phyloP scores from a whole-genome alignment of 2,329 filamentous ascomycete species.

The Colletotrichum incanum region DNA sequence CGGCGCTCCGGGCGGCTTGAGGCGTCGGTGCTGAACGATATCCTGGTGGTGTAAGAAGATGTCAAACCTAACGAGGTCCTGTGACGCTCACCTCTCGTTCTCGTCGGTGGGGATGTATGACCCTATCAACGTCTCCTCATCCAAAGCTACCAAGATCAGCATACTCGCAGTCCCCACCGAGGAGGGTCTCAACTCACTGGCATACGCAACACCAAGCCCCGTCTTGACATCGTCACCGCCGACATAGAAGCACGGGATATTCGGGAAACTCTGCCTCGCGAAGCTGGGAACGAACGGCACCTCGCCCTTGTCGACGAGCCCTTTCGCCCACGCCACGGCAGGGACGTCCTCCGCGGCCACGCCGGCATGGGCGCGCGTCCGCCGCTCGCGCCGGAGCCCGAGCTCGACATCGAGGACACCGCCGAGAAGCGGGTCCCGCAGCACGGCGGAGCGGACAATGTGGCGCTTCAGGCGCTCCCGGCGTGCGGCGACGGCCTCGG shows the following conservation, averaged over 20 bases:
- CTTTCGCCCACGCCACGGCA: slow-evolving; percentile 57
- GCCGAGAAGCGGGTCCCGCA: slow-evolving; percentile 51
- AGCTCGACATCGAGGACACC: slow-evolving; percentile 55
- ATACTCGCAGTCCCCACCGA: background rate
- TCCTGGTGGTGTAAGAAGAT: slow-evolving; percentile 21
- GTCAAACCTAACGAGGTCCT: too few species aligned
- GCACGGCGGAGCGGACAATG: slow-evolving; percentile 54
- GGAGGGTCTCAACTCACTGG: slow-evolving; percentile 55
- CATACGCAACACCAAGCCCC: slow-evolving; percentile 60
- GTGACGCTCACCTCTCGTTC: slow-evolving; percentile 56
- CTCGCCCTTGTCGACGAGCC: slow-evolving; percentile 58
- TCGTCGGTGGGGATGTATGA: slow-evolving; percentile 61
- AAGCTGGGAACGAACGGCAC: slow-evolving; percentile 54
- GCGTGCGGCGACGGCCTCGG: slow-evolving; percentile 48
- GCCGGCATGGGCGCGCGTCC: slow-evolving; percentile 7
- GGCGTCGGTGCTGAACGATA: slow-evolving; percentile 35
- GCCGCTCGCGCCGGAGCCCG: slow-evolving; percentile 48
- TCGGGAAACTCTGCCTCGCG: slow-evolving; percentile 49
- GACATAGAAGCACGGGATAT: slow-evolving; percentile 60
- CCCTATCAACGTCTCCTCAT: slow-evolving; percentile 55
- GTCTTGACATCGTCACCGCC: slow-evolving; percentile 56
- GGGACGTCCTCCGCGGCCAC: slow-evolving; percentile 48
- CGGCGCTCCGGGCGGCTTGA: slow-evolving; percentile 38
- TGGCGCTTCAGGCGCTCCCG: slow-evolving; percentile 54
- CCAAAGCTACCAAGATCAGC: slow-evolving; percentile 51